Percentiles rank a stretch among this genome's conserved stretches.
Evolutionary conservation across 768 basidiomycete species (phyloP).

Genomic region (Termitomyces heimii): DNA sequence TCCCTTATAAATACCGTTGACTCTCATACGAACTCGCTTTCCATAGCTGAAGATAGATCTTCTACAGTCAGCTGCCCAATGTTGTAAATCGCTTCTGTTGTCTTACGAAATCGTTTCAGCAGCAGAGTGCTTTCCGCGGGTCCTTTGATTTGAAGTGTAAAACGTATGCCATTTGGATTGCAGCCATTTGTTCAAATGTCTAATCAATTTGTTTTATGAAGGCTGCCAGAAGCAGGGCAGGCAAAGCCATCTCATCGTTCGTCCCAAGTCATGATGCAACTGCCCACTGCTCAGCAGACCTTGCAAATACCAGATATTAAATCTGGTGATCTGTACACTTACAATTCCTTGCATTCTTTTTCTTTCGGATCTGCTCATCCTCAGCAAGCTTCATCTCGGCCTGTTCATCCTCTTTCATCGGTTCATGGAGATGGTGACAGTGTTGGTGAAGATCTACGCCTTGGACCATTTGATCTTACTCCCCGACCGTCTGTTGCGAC

Average conservation of each 20-base stretch:
- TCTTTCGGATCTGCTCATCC: constrained; percentile 39
- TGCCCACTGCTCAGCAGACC: constrained; percentile 1
- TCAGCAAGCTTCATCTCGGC: constrained; percentile 21
- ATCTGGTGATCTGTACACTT: constrained; percentile 29
- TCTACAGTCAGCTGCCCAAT: constrained; percentile 3
- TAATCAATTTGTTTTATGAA: constrained; percentile 2
- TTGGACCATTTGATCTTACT: constrained; percentile 34
- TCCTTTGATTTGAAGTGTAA: neutral
- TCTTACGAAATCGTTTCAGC: neutral
- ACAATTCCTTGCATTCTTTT: constrained; percentile 39
- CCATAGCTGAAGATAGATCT: constrained; percentile 6
- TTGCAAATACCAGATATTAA: constrained; percentile 7
- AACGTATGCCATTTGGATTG: constrained; percentile 3
- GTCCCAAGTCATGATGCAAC: neutral
- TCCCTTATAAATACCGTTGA: constrained; percentile 9
- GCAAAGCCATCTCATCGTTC: constrained; percentile 8
- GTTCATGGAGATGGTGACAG: constrained; percentile 25
- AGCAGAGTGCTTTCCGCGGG: constrained; percentile 6
- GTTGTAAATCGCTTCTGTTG: constrained; percentile 1
- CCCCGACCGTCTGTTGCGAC: constrained; percentile 44
- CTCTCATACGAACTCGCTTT: constrained; percentile 6
- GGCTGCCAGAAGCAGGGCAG: constrained; percentile 8
- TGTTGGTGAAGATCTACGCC: constrained; percentile 27
- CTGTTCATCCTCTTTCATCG: constrained; percentile 32
- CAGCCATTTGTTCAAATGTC: neutral